Percentiles rank a stretch among this genome's conserved stretches.
phyloP scores from a whole-genome alignment of 2,329 filamentous ascomycete species.

The Aspergillus intermedius region DNA sequence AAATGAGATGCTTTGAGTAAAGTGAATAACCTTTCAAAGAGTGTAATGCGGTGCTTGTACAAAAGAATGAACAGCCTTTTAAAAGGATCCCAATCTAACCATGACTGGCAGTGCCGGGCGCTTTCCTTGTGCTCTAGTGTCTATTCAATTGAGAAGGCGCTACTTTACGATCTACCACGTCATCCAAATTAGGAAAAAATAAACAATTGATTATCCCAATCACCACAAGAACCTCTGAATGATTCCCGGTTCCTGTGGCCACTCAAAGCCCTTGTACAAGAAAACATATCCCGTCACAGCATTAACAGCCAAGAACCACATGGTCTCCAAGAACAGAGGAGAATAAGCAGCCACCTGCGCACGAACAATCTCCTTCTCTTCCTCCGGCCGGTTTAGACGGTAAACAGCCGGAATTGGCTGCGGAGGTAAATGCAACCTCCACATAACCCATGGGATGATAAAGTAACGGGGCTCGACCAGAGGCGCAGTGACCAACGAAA shows the following conservation, averaged over 20 bases:
- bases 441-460: constrained; percentile 90
- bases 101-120: too few relatives aligned
- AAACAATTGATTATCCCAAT: constrained; percentile 26
- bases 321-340: constrained; percentile 45
- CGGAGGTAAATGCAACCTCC: constrained; percentile 69
- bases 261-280: constrained; percentile 17
- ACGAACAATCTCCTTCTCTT: constrained; percentile 18
- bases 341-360: constrained; percentile 21
- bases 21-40: too few relatives aligned
- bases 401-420: constrained; percentile 27
- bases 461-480: constrained; percentile 95
- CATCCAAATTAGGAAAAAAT: too few relatives aligned
- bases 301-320: constrained; percentile 49
- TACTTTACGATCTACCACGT: background rate
- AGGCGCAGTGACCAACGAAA: constrained; percentile 80
- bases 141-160: too few relatives aligned
- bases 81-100: too few relatives aligned
- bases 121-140: too few relatives aligned
- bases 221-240: constrained; percentile 64
- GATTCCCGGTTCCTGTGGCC: constrained; percentile 24
- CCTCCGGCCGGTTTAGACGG: constrained; percentile 18
- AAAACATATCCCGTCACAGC: constrained; percentile 23
- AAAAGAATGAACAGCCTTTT: too few relatives aligned
- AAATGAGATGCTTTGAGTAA: too few relatives aligned
- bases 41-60: too few relatives aligned